Conservation (phyloP, 2,329 filamentous ascomycete genomes). For the Paecilomyces niveus region DNA sequence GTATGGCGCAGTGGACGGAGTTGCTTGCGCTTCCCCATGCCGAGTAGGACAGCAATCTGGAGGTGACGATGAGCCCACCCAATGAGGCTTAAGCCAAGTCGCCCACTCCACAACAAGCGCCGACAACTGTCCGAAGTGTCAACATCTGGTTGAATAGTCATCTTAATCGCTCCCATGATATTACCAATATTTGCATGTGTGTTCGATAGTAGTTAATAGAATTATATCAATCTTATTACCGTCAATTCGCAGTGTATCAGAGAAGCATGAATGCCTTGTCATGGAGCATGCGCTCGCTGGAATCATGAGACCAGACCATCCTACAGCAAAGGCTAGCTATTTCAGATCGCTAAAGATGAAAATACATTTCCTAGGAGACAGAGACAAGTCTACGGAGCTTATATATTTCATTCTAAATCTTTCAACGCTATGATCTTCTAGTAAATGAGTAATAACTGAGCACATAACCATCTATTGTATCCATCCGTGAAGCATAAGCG, state of each 20-base stretch:
- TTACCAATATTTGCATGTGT: not conserved
- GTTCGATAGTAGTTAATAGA: too few species aligned
- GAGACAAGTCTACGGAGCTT: not conserved
- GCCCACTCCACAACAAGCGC: not conserved
- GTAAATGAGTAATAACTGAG: not conserved
- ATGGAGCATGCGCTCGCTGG: too few species aligned
- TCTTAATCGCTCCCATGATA: not conserved
- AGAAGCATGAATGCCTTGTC: too few species aligned
- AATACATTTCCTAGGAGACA: not conserved
- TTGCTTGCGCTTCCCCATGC: constrained; percentile 2
- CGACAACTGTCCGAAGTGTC: not conserved
- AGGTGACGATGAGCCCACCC: constrained; percentile 5
- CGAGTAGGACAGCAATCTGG: constrained; percentile 1
- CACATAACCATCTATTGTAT: not conserved
- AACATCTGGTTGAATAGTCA: not conserved
- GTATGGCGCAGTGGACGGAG: not conserved
- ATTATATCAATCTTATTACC: too few species aligned
- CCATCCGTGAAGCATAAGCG: not conserved
- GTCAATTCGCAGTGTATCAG: too few species aligned
- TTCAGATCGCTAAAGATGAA: not conserved
- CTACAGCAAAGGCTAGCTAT: too few species aligned
- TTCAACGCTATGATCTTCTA: not conserved
- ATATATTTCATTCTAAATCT: not conserved
- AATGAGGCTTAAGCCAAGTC: constrained; percentile 6
- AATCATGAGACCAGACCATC: too few species aligned